Evolutionary conservation across 2,329 filamentous ascomycete genomes (phyloP).

Genomic region (Ophiostoma quercus): DNA sequence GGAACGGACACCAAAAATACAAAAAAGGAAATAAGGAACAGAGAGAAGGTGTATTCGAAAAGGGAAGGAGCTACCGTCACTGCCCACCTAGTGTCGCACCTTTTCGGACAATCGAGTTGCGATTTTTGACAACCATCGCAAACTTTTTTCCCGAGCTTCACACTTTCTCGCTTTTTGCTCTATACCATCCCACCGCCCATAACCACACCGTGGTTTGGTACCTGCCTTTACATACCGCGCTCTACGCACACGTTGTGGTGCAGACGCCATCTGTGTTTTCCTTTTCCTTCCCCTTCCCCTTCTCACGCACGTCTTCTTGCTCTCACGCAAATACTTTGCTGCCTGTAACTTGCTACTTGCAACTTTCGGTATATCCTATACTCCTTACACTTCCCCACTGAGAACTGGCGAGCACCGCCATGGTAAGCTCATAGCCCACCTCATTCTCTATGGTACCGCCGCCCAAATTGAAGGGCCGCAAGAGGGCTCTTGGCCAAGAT

Average conservation of each 20-base stretch:
- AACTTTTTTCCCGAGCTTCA: neutral
- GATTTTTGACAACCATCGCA: neutral
- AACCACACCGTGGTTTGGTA: slow-evolving; percentile 16
- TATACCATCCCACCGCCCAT: neutral
- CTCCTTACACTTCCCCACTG: neutral
- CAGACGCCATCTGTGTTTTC: neutral
- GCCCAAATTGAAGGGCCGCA: slow-evolving; percentile 31
- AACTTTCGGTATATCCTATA: neutral
- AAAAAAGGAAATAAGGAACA: neutral
- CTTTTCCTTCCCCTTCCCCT: neutral
- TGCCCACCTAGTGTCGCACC: neutral
- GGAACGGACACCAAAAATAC: neutral
- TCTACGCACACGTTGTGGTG: neutral
- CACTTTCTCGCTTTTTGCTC: neutral
- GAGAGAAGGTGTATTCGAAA: neutral
- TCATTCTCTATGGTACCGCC: neutral
- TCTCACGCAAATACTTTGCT: neutral
- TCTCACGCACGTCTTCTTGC: neutral
- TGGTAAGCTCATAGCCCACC: slow-evolving; percentile 27
- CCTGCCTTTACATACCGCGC: neutral
- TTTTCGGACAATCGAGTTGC: neutral
- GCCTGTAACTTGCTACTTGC: neutral
- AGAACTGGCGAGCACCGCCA: slow-evolving; percentile 18
- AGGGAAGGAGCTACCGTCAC: slow-evolving; percentile 8
- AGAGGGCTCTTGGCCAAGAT: slow-evolving; percentile 28